Evolutionary conservation across 1,139 yeast genomes (phyloP), one percentile per base, ranked within the genome.

Genomic region (Yarrowia galli): DNA sequence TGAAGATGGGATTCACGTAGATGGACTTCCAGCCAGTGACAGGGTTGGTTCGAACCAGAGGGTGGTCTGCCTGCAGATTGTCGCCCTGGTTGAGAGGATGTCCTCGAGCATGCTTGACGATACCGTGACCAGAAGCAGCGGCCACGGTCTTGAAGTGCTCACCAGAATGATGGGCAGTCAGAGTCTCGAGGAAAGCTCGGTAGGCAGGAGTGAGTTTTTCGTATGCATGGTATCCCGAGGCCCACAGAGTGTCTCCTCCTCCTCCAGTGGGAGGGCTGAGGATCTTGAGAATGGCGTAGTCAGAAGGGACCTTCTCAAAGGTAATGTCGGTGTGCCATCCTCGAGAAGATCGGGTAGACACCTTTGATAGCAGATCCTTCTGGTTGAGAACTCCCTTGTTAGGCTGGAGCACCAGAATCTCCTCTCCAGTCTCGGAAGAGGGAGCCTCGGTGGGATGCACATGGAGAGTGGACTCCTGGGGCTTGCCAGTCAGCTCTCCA

Each of bases 401-500:
- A 46, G 68, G 56, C 45, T 54, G 40, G 16, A 65, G 48, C 38
- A 54, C 65, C 22, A 65, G 67, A 43, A 68, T 58, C 35, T 68
- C 48, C 18, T 69, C 71, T 23, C 74, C 75, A 38, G 75, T 63
- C 15, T 78, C 78, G 7, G 77, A 77, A 35, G 75, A 76, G 5
- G 76, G 72, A 20, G 75, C 82, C 22, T 65, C 71, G 28, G 74
- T 73, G n/a, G 78, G 78, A 65, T 76, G 78, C 46, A 75, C 74
- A 69, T 76, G 92, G 6, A 89, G 85, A 22, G 91, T 90, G 16
- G 89, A 84, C 9, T 89, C 84, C 68, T 82, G 82, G 23, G 91
- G 91, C 75, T 89, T 91, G 63, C 88, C 84, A 74, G 88, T 91
- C 67, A 87, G 79, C 23, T 85, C 85, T 18, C 92, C 92, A 71